Conservation (phyloP, 768 basidiomycete genomes). For the Rubroboletus pulcherrimus region DNA sequence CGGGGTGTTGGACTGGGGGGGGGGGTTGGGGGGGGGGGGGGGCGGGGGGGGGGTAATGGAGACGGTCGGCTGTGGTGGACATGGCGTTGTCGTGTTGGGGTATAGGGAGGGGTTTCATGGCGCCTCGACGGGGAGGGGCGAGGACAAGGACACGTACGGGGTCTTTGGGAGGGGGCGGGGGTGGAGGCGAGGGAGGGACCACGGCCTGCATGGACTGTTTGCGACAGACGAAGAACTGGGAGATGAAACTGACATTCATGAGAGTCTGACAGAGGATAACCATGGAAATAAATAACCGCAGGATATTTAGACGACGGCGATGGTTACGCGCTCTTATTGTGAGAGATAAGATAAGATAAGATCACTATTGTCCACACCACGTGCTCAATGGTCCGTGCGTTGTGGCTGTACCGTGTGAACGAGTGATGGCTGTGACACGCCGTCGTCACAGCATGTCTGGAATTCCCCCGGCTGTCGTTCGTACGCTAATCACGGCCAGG, state of each 20-base stretch:
- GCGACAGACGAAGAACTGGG: constrained; percentile 14
- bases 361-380: not conserved
- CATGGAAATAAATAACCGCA: constrained; percentile 4
- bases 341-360: constrained; percentile 22
- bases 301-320: not conserved
- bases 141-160: too few relatives aligned
- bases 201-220: constrained; percentile 10
- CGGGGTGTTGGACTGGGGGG: too few relatives aligned
- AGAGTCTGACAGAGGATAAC: constrained; percentile 7
- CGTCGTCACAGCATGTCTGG: constrained; percentile 30
- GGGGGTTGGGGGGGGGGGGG: constrained; percentile 5
- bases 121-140: not conserved
- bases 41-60: constrained; percentile 1
- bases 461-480: constrained; percentile 36
- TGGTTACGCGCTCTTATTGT: constrained; percentile 17
- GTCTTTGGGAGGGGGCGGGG: constrained; percentile 19
- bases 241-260: constrained; percentile 11
- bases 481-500: constrained; percentile 36
- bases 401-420: constrained; percentile 22
- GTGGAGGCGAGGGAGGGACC: not conserved
- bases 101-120: constrained; percentile 22
- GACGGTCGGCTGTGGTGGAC: not conserved
- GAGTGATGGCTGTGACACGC: constrained; percentile 27
- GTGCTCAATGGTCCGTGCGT: constrained; percentile 26
- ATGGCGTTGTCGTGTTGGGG: constrained; percentile 11